Conservation (phyloP, 2,329 filamentous ascomycete genomes). For the Diaporthe australafricana region DNA sequence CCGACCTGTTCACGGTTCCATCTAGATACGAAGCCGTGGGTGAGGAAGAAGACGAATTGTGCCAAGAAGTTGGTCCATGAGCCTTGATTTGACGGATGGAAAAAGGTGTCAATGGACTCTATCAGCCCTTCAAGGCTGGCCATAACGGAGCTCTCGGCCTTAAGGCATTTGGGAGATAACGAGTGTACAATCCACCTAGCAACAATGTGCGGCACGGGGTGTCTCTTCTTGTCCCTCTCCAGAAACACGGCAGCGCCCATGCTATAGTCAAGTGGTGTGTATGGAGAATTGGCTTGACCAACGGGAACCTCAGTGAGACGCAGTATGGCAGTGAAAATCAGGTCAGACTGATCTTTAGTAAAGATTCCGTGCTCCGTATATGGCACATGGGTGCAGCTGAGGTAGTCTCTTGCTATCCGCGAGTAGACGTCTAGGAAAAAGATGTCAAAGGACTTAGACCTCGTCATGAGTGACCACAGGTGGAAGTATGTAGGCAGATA, state of each 20-base stretch:
- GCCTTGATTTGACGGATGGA: conserved; percentile 96
- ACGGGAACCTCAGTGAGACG: conserved; percentile 95
- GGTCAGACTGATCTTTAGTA: conserved; percentile 88
- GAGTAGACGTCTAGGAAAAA: conserved; percentile 92
- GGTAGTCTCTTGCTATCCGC: conserved; percentile 84
- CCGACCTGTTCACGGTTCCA: conserved; percentile 97
- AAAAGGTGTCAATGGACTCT: conserved; percentile 97
- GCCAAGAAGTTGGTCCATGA: conserved; percentile 90
- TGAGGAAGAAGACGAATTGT: conserved; percentile 90
- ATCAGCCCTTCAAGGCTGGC: conserved; percentile 90
- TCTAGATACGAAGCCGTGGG: conserved; percentile 95
- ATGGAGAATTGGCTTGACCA: conserved; percentile 93
- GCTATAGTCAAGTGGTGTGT: conserved; percentile 85
- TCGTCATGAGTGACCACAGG: conserved; percentile 91
- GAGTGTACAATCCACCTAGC: conserved; percentile 95
- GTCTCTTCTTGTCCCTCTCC: conserved; percentile 93
- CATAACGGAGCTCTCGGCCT: conserved; percentile 82
- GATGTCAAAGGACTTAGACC: conserved; percentile 88
- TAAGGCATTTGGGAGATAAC: conserved; percentile 84
- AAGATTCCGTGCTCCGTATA: conserved; percentile 93
- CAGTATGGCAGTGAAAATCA: conserved; percentile 92
- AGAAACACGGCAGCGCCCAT: conserved; percentile 87
- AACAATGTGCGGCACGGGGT: conserved; percentile 91
- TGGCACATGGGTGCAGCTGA: conserved; percentile 78
- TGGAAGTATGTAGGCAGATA: conserved; percentile 96